These are phyloP conservation scores for Wakefieldia striispora DNA, from an alignment of 768 basidiomycete genomes.

Conservation along the genomic window DNA sequence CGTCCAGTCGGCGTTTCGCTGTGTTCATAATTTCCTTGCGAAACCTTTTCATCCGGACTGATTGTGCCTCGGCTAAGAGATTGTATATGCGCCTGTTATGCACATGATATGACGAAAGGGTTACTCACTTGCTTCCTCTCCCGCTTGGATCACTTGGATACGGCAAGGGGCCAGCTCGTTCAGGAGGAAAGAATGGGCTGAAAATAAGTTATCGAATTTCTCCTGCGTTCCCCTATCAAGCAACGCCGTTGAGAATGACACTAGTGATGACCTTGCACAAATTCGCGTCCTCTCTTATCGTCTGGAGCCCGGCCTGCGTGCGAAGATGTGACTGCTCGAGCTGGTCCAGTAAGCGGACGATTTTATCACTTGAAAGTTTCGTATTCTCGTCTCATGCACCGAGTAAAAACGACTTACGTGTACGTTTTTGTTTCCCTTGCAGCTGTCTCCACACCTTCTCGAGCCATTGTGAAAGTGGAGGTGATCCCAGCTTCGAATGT, in stretches of 20 bases:
- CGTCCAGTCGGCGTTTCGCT: conserved; percentile 34
- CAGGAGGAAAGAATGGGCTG: conserved; percentile 23
- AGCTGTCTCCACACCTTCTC: conserved; percentile 8
- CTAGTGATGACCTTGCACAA: conserved; percentile 16
- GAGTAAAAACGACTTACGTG: conserved; percentile 19
- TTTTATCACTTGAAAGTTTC: conserved; percentile 16
- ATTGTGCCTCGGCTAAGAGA: conserved; percentile 32
- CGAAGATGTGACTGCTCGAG: conserved; percentile 22
- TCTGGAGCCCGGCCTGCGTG: conserved; percentile 8
- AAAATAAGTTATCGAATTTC: conserved; percentile 23
- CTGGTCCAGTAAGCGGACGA: conserved; percentile 17
- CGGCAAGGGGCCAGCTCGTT: conserved; percentile 34
- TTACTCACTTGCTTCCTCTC: conserved; percentile 34
- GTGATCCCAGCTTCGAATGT: conserved; percentile 20
- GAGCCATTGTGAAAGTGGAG: conserved; percentile 15
- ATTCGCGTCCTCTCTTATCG: conserved; percentile 5
- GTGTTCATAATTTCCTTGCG: conserved; percentile 34
- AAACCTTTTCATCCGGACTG: conserved; percentile 31
- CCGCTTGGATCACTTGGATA: conserved; percentile 28
- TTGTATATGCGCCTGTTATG: conserved; percentile 3
- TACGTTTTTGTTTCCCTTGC: conserved; percentile 28
- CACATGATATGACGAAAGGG: background rate
- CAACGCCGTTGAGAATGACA: background rate
- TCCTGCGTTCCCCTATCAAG: conserved; percentile 16
- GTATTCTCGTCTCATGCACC: background rate